Evolutionary conservation across 2,329 filamentous ascomycete genomes (phyloP), one percentile per base, ranked within the genome.

Genomic region (Allantophomopsis lycopodina): DNA sequence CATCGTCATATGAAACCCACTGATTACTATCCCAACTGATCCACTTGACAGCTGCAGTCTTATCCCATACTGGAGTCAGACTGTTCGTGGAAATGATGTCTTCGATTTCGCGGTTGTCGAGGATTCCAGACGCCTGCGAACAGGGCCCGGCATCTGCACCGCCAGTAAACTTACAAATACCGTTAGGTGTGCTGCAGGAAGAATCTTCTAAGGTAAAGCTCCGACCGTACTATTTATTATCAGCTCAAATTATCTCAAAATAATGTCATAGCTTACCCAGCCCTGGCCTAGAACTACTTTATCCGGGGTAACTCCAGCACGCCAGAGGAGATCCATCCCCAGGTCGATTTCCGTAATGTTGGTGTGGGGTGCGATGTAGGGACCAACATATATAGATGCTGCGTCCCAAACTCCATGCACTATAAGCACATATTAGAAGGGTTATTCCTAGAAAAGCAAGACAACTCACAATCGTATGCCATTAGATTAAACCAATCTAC

Each of bases 401-500:
- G 35, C 7, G 41, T 66, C 63, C 61, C 60, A 66, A 1, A 51
- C 40, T 0, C 64, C 64, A 42, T 69, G 62, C 0, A 68, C 18
- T 20, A 7, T 20, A 4, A 20, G 18, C 18, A 20, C 18, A 20
- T 4, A 20, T 7, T 20, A 4, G 18, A 20, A 20, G 7, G 7
- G 18, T 20, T 7, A 4, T 20, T 20, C 4, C 4, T 7, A 7
- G 18, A 20, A 20, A 4, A 7, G 18, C 7, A 20, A 7, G 18
- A 4, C 7, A 4, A 7, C 18, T 20, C 7, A 20, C 18, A 42
- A 42, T 69, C 62, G 42, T 68, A 68, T 0, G 55, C 54, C 54
- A 68, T 63, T 12, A 68, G 28, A 40, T 65, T 68, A 44, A 65
- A 58, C 46, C 52, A 65, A 40, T 66, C 58, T 4, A 62, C 51